Percentiles rank a stretch among this genome's conserved stretches.
phyloP scores from a whole-genome alignment of 441 rosid genomes.

The Metrosideros polymorpha region DNA sequence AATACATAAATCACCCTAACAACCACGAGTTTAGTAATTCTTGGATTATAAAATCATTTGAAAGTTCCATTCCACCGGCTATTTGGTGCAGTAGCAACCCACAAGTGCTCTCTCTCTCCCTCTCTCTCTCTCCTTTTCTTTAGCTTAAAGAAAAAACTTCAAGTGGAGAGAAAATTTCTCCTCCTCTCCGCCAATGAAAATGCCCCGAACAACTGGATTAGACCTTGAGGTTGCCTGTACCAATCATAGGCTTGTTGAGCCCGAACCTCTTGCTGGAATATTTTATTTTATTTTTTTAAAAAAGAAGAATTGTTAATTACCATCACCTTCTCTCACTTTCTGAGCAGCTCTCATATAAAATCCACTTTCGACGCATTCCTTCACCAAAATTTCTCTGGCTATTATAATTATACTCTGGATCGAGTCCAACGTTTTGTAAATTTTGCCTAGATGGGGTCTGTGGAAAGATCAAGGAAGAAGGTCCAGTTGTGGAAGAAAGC shows the following conservation, averaged over 20 bases:
- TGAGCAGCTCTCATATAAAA: background rate
- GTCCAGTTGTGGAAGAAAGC: slow-evolving; percentile 85
- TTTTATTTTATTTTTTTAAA: too few species aligned
- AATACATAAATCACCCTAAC: background rate
- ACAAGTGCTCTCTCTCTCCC: background rate
- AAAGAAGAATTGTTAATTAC: background rate
- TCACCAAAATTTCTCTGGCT: too few species aligned
- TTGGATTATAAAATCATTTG: slow-evolving; percentile 9
- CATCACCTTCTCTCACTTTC: background rate
- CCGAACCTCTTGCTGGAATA: background rate
- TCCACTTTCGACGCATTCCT: background rate
- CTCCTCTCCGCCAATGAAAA: background rate
- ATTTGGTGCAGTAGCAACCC: slow-evolving; percentile 32
- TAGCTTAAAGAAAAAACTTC: slow-evolving; percentile 22
- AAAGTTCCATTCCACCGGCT: slow-evolving; percentile 53
- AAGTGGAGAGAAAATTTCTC: slow-evolving; percentile 7
- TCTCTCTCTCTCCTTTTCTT: slow-evolving; percentile 20
- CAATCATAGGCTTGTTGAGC: slow-evolving; percentile 15
- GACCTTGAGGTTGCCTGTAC: slow-evolving; percentile 16
- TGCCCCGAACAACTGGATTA: background rate
- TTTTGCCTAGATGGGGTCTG: slow-evolving; percentile 24
- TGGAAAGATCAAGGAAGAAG: slow-evolving; percentile 81
- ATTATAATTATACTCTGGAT: too few species aligned
- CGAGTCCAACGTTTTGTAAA: background rate
- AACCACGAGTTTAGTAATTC: background rate